Evolutionary conservation across 352 stramenopile genomes (phyloP).

Genomic region (Globisporangium viniferum): DNA sequence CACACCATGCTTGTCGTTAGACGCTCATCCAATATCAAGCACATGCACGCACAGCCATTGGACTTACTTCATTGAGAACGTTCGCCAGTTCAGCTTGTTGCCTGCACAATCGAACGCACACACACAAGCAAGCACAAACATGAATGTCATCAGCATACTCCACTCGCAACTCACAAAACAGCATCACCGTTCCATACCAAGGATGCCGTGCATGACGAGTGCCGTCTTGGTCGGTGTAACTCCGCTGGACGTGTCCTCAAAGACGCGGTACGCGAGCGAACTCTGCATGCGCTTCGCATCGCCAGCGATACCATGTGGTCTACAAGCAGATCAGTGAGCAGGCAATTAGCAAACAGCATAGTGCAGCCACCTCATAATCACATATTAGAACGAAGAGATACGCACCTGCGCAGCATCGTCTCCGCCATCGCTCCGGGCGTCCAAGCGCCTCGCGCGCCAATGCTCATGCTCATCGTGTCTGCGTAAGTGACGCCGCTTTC

Average conservation of each 20-base stretch:
- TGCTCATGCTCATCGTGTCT: neutral
- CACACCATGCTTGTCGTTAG: neutral
- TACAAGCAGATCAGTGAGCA: neutral
- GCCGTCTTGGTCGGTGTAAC: constrained; percentile 55
- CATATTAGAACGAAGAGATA: neutral
- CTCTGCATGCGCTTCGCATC: constrained; percentile 30
- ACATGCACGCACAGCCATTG: neutral
- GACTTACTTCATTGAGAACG: constrained; percentile 67
- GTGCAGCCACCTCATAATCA: neutral
- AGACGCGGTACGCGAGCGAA: constrained; percentile 61
- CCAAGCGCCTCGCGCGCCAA: constrained; percentile 1
- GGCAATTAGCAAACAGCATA: neutral
- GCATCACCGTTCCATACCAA: constrained; percentile 32
- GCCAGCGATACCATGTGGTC: neutral
- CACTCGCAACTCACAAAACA: neutral
- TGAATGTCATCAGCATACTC: neutral
- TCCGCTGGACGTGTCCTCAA: constrained; percentile 38
- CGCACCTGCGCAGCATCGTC: neutral
- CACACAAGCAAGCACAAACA: neutral
- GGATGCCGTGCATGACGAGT: constrained; percentile 77
- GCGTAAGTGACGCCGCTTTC: neutral
- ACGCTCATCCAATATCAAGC: neutral
- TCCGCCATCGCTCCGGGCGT: neutral
- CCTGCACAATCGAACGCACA: constrained; percentile 25
- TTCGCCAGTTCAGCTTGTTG: constrained; percentile 85